Conservation (phyloP, 164 flowering plant species). For the Cinnamomum chago region DNA sequence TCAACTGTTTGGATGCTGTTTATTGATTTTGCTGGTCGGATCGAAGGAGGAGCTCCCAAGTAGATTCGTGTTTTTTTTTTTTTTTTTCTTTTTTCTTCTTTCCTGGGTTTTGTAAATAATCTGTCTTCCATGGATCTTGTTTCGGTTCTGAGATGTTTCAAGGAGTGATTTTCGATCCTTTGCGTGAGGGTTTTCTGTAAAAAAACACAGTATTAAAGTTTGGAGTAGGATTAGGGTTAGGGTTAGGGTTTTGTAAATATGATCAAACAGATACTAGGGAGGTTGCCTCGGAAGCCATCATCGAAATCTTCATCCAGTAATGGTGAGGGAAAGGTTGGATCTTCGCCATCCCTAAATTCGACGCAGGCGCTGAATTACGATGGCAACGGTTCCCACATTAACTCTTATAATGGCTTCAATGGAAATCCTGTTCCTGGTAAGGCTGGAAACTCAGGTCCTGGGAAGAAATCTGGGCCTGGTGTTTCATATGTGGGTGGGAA, state of each 20-base stretch:
- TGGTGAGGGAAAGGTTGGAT: slow-evolving; percentile 26
- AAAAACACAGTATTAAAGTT: not conserved
- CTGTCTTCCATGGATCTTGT: not conserved
- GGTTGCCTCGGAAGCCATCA: slow-evolving; percentile 62
- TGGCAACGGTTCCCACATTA: slow-evolving; percentile 23
- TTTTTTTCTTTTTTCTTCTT: too few relatives aligned
- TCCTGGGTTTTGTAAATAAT: not conserved
- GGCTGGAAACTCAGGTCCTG: slow-evolving; percentile 33
- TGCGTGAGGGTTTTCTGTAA: not conserved
- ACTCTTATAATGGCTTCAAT: slow-evolving; percentile 23
- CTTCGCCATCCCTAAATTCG: slow-evolving; percentile 24
- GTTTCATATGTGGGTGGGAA: slow-evolving; percentile 26
- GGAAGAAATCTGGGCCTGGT: slow-evolving; percentile 36
- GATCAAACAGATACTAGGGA: slow-evolving; percentile 75
- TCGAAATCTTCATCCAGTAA: slow-evolving; percentile 47
- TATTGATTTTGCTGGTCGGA: not conserved
- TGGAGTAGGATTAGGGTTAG: slow-evolving; percentile 16
- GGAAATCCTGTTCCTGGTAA: slow-evolving; percentile 28
- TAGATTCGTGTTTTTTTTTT: not conserved
- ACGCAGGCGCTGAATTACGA: slow-evolving; percentile 6
- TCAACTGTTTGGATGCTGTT: not conserved
- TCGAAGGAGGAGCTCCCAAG: not conserved
- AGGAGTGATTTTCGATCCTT: not conserved
- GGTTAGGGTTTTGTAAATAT: slow-evolving; percentile 38
- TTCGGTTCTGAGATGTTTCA: not conserved